A percentile compares a stretch with the other conserved stretches of the same genome.
phyloP scores from a whole-genome alignment of 2,329 filamentous ascomycete species.

The Nothopassalora personata region DNA sequence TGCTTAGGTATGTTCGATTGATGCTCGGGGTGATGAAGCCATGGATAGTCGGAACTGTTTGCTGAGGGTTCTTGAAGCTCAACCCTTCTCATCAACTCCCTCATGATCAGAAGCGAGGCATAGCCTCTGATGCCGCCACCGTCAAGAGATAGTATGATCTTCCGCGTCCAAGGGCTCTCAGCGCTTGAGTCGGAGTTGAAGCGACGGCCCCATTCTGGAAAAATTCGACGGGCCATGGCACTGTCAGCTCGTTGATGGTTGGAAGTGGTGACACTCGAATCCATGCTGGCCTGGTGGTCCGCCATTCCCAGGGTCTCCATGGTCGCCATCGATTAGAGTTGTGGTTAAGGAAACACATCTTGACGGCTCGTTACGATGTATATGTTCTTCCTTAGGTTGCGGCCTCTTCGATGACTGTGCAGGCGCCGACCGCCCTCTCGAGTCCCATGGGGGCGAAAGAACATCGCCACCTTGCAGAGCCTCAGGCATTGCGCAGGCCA shows the following conservation, averaged over 20 bases:
- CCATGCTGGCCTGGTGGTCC: too few species aligned
- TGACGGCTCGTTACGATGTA: too few species aligned
- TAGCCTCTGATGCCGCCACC: constrained; percentile 21
- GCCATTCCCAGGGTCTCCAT: too few species aligned
- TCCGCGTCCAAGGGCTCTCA: neutral
- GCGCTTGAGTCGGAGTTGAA: neutral
- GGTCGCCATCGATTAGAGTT: too few species aligned
- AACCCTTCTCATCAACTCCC: constrained; percentile 13
- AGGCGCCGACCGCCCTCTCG: too few species aligned
- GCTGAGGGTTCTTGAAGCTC: constrained; percentile 7
- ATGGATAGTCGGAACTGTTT: neutral
- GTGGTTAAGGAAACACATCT: too few species aligned
- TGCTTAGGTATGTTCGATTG: too few species aligned
- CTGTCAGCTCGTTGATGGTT: neutral
- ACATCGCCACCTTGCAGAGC: too few species aligned
- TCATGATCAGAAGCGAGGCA: constrained; percentile 14
- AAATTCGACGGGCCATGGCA: neutral
- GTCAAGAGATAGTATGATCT: constrained; percentile 4
- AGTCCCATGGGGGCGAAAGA: too few species aligned
- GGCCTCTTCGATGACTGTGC: too few species aligned
- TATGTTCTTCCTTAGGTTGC: too few species aligned
- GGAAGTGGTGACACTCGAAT: neutral
- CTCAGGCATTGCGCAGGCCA: too few species aligned
- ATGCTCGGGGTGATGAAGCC: neutral
- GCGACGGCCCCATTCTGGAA: neutral